Evolutionary conservation across 1,284 basidiomycete genomes (phyloP).

Genomic region (Polyporus tsugae): DNA sequence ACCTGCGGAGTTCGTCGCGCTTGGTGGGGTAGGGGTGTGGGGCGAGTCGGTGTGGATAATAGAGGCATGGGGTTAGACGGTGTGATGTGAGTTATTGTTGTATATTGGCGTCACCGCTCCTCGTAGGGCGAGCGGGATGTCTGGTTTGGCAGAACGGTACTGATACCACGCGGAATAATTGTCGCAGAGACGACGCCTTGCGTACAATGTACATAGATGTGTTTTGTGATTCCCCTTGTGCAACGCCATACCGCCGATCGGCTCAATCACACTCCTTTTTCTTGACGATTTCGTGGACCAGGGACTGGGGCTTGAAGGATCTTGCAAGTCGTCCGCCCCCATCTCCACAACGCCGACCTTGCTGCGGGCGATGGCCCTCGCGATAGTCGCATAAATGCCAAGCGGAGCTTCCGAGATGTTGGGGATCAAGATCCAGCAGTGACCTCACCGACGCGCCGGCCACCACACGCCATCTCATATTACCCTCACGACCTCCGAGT

Average conservation of each 20-base stretch:
- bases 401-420: too few species aligned
- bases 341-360: too few species aligned
- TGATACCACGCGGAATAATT: neutral
- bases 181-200: neutral
- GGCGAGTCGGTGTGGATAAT: neutral
- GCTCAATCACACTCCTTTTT: conserved; percentile 2
- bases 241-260: neutral
- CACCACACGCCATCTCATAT: too few species aligned
- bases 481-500: too few species aligned
- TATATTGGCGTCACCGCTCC: neutral
- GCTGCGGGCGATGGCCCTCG: too few species aligned
- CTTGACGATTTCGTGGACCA: neutral
- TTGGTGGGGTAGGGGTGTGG: neutral
- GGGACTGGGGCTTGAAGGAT: too few species aligned
- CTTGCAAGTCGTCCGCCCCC: too few species aligned
- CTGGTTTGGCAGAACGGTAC: neutral
- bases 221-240: neutral
- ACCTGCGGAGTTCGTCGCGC: neutral
- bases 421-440: too few species aligned
- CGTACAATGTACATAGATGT: neutral
- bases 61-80: neutral
- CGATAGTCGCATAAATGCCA: too few species aligned
- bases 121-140: neutral
- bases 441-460: too few species aligned
- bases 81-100: conserved; percentile 5